These are phyloP conservation scores for Glycyrrhiza uralensis DNA, from an alignment of 306 rosid species.

Conservation along the genomic window DNA sequence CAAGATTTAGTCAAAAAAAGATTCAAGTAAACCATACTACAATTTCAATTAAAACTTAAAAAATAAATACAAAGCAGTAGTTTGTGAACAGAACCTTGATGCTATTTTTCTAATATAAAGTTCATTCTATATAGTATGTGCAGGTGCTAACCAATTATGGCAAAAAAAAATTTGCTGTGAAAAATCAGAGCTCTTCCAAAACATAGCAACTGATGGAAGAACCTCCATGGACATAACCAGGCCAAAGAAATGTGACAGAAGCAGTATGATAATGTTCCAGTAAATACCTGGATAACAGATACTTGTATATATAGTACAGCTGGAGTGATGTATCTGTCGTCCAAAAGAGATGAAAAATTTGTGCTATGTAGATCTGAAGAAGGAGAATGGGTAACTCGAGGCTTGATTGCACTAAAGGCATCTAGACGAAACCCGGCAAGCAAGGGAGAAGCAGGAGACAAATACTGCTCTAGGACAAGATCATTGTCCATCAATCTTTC, in stretches of 20 bases:
- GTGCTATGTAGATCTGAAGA: constrained; percentile 42
- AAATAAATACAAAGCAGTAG: neutral
- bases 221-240: constrained; percentile 5
- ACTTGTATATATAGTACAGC: constrained; percentile 81
- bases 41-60: neutral
- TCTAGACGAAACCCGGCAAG: constrained; percentile 94
- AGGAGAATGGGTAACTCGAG: constrained; percentile 90
- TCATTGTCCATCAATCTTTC: constrained; percentile 76
- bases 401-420: constrained; percentile 81
- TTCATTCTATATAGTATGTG: neutral
- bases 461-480: constrained; percentile 70
- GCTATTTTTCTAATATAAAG: neutral
- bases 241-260: constrained; percentile 20
- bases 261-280: constrained; percentile 19
- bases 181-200: neutral
- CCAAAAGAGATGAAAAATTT: constrained; percentile 53
- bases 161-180: neutral
- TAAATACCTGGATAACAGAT: constrained; percentile 75
- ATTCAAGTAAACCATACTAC: neutral
- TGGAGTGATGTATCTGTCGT: constrained; percentile 80
- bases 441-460: constrained; percentile 68
- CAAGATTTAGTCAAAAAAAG: neutral
- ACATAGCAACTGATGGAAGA: constrained; percentile 20
- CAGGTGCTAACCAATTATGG: constrained; percentile 2
- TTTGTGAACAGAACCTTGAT: neutral